A percentile compares a stretch with the other conserved stretches of the same genome.
Evolutionary conservation across 1,139 yeast species (phyloP).

Genomic region (Saccharomyces hybrid): DNA sequence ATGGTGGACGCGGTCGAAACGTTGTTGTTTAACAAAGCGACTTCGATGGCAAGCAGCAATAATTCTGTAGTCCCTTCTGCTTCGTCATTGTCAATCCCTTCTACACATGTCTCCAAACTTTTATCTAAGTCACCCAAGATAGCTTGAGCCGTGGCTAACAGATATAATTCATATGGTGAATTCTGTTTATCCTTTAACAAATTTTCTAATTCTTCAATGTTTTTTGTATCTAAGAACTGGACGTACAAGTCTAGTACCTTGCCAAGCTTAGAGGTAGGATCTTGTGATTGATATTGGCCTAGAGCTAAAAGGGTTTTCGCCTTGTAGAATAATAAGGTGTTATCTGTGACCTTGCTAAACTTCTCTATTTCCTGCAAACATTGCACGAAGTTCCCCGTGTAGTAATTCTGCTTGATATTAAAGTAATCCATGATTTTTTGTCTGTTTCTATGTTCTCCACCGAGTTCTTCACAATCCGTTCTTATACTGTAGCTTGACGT

Average conservation of each 20-base stretch:
- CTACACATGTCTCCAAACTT: conserved; percentile 21
- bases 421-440: conserved; percentile 24
- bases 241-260: conserved; percentile 17
- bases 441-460: background rate
- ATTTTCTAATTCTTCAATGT: conserved; percentile 14
- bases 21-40: conserved; percentile 23
- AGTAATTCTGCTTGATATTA: conserved; percentile 29
- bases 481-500: background rate
- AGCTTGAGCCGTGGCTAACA: conserved; percentile 27
- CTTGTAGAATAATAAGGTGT: conserved; percentile 25
- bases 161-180: conserved; percentile 19
- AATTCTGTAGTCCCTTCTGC: conserved; percentile 25
- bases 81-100: conserved; percentile 24
- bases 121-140: conserved; percentile 21
- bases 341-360: conserved; percentile 19
- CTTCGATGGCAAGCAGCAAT: conserved; percentile 27
- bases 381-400: conserved; percentile 27
- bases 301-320: conserved; percentile 22
- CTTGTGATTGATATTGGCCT: conserved; percentile 12
- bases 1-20: conserved; percentile 21
- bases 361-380: conserved; percentile 23
- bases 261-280: conserved; percentile 12
- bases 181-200: conserved; percentile 11
- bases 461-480: background rate
- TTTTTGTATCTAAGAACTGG: conserved; percentile 15